phyloP scores from a whole-genome alignment of 1,284 basidiomycete species.

The Ganoderma resinaceum region DNA sequence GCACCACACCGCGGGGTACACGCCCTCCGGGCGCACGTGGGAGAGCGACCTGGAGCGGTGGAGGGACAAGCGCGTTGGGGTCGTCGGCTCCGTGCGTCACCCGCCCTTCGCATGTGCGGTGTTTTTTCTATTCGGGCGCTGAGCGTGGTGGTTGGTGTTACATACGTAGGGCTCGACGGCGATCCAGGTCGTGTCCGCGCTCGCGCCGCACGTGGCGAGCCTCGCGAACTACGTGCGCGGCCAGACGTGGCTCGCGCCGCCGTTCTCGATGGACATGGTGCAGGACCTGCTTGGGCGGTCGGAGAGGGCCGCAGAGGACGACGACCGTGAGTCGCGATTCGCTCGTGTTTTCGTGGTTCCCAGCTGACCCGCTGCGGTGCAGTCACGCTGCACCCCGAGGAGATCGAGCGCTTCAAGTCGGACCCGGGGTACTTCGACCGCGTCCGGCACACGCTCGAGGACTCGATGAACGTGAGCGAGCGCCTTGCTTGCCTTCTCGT shows the following conservation, averaged over 20 bases:
- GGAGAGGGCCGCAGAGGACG: conserved; percentile 46
- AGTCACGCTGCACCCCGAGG: conserved; percentile 61
- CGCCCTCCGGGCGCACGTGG: conserved; percentile 52
- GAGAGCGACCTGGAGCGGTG: conserved; percentile 43
- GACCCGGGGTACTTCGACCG: conserved; percentile 55
- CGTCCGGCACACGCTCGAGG: conserved; percentile 59
- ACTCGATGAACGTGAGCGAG: conserved; percentile 56
- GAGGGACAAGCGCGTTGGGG: conserved; percentile 12
- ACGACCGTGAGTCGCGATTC: conserved; percentile 47
- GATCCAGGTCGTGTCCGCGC: conserved; percentile 65
- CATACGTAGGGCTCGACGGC: conserved; percentile 64
- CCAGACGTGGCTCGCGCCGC: conserved; percentile 64
- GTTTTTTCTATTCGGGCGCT: no score
- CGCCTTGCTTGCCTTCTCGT: neutral
- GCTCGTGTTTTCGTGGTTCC: no score
- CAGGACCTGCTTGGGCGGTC: conserved; percentile 47
- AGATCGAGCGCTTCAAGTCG: conserved; percentile 53
- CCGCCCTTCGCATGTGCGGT: neutral
- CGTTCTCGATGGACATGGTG: conserved; percentile 52
- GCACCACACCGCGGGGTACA: conserved; percentile 66
- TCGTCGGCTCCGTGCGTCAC: conserved; percentile 9
- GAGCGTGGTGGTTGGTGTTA: no score
- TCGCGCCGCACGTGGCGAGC: conserved; percentile 59
- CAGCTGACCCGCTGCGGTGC: no score
- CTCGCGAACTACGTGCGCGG: conserved; percentile 66